Conservation (phyloP, 1,284 basidiomycete species). For the Wallemia mellicola region DNA sequence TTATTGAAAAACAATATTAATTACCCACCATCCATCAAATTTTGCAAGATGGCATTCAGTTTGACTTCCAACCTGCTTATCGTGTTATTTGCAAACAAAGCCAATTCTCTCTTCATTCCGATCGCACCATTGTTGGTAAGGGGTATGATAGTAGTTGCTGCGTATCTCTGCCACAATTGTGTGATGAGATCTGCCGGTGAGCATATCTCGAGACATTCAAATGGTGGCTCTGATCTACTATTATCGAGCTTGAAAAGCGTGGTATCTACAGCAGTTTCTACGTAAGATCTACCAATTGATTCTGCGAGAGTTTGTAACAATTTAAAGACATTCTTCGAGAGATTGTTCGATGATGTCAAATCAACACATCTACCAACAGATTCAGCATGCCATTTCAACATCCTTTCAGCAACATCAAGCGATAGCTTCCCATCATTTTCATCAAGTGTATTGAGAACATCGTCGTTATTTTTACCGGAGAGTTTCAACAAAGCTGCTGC, state of each 20-base stretch:
- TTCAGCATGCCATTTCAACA: constrained; percentile 89
- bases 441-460: constrained; percentile 18
- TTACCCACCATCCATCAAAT: constrained; percentile 42
- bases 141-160: constrained; percentile 66
- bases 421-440: constrained; percentile 54
- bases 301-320: constrained; percentile 68
- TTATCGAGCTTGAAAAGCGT: constrained; percentile 39
- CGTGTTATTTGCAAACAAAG: constrained; percentile 68
- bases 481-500: constrained; percentile 29
- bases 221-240: constrained; percentile 21
- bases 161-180: constrained; percentile 91
- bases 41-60: constrained; percentile 54
- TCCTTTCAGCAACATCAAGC: constrained; percentile 48
- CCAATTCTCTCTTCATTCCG: constrained; percentile 57
- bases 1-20: background rate
- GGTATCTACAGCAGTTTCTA: constrained; percentile 73
- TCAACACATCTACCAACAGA: constrained; percentile 74
- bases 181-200: constrained; percentile 59
- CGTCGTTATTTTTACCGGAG: constrained; percentile 24
- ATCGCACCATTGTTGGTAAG: constrained; percentile 61
- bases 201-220: background rate
- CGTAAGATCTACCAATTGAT: constrained; percentile 52
- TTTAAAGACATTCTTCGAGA: constrained; percentile 76
- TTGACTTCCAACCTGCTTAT: constrained; percentile 63
- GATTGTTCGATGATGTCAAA: constrained; percentile 42